Percentiles rank a stretch among this genome's conserved stretches.
phyloP scores from a whole-genome alignment of 257 asterid species.

The Nicotiana knightiana region DNA sequence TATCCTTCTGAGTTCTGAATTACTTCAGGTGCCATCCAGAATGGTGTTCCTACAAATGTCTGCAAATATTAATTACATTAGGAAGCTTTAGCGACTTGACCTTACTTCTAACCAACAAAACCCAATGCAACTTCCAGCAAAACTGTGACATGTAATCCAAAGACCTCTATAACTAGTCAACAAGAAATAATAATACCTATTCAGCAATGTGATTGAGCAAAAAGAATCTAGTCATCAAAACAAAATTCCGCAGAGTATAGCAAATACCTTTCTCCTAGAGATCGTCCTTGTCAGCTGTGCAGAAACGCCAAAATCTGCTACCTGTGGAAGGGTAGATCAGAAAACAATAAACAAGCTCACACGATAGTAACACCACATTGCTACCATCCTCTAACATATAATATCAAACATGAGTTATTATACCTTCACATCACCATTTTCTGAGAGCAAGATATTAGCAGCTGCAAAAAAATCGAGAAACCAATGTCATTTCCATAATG shows the following conservation, averaged over 20 bases:
- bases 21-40: slow-evolving; percentile 99
- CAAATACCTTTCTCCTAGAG: slow-evolving; percentile 86
- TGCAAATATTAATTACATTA: slow-evolving; percentile 56
- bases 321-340: slow-evolving; percentile 35
- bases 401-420: slow-evolving; percentile 12
- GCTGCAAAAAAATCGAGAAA: slow-evolving; percentile 50
- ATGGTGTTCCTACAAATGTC: slow-evolving; percentile 99
- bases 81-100: slow-evolving; percentile 16
- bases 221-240: background rate
- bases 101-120: background rate
- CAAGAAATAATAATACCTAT: background rate
- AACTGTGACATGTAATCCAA: background rate
- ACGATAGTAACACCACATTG: slow-evolving; percentile 1
- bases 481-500: background rate
- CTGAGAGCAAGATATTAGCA: slow-evolving; percentile 93
- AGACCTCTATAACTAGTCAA: background rate
- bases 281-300: slow-evolving; percentile 95
- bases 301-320: slow-evolving; percentile 99
- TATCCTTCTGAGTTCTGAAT: slow-evolving; percentile 98
- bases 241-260: background rate
- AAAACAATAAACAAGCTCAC: background rate
- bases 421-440: slow-evolving; percentile 99
- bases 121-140: slow-evolving; percentile 1
- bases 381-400: background rate
- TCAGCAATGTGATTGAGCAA: background rate